Conservation (phyloP, 306 rosid genomes). For the Biancaea sappan region DNA sequence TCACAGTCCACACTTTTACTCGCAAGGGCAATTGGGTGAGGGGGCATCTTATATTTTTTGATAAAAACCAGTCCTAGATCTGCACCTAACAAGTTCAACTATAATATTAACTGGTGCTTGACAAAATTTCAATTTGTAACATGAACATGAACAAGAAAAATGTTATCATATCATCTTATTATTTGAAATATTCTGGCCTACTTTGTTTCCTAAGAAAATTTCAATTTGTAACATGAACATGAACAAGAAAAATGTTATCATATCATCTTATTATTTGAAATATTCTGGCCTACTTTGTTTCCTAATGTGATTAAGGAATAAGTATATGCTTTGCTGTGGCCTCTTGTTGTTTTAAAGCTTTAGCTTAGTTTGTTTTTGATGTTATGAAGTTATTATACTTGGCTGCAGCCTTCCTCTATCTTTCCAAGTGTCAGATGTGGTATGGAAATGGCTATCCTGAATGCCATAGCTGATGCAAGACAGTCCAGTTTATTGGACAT, state of each 20-base stretch:
- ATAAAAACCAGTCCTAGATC: not conserved
- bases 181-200: not conserved
- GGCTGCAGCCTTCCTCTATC: conserved; percentile 75
- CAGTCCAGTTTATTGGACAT: conserved; percentile 61
- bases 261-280: not conserved
- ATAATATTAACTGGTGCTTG: conserved; percentile 13
- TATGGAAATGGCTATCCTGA: conserved; percentile 95
- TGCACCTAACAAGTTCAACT: not conserved
- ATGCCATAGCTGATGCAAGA: conserved; percentile 72
- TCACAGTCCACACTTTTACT: not conserved
- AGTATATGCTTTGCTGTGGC: not conserved
- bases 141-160: not conserved
- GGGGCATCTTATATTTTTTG: not conserved
- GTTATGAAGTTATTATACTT: conserved; percentile 29
- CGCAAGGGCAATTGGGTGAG: not conserved
- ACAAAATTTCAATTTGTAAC: not conserved
- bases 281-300: not conserved
- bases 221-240: not conserved
- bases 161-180: not conserved
- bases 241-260: not conserved
- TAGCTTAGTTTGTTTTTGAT: not conserved
- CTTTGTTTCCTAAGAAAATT: not conserved
- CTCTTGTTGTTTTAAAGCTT: not conserved
- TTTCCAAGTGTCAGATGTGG: conserved; percentile 98
- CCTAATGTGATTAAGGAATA: not conserved